Percentiles rank a stretch among this genome's conserved stretches.
Conservation (phyloP, 306 rosid species). For the Quillaja saponaria region DNA sequence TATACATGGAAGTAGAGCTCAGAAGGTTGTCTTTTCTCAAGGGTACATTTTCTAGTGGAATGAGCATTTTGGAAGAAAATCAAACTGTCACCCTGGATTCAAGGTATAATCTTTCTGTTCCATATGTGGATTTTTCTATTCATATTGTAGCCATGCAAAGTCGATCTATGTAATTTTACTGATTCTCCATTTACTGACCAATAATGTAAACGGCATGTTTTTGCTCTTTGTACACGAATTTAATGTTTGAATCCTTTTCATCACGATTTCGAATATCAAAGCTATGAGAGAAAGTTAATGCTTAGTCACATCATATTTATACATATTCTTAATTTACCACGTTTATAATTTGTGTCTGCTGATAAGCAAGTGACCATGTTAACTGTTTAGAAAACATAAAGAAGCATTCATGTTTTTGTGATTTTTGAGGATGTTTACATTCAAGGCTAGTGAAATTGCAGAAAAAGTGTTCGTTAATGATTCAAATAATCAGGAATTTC, state of each 20-base stretch:
- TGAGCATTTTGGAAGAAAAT: slow-evolving; percentile 26
- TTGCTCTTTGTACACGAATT: neutral
- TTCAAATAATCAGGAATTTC: no score
- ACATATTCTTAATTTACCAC: no score
- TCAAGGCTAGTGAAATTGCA: no score
- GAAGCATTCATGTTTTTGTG: no score
- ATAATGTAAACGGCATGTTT: slow-evolving; percentile 6
- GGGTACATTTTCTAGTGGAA: slow-evolving; percentile 51
- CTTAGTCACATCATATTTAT: no score
- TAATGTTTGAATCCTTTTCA: slow-evolving; percentile 4
- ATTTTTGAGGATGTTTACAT: no score
- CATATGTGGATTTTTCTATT: slow-evolving; percentile 3
- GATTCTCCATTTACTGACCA: slow-evolving; percentile 12
- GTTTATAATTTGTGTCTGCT: no score
- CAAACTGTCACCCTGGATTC: slow-evolving; percentile 52
- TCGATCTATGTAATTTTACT: neutral
- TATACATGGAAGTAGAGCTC: slow-evolving; percentile 74
- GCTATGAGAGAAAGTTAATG: no score
- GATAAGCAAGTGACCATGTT: no score
- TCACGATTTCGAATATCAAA: slow-evolving; percentile 10
- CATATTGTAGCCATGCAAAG: neutral
- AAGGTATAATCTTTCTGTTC: slow-evolving; percentile 49
- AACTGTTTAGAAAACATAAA: no score
- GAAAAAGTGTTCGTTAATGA: no score
- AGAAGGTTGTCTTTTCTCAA: slow-evolving; percentile 69